These are phyloP conservation scores for Boletus barrowsii DNA, from an alignment of 768 basidiomycete species.

Conservation along the genomic window DNA sequence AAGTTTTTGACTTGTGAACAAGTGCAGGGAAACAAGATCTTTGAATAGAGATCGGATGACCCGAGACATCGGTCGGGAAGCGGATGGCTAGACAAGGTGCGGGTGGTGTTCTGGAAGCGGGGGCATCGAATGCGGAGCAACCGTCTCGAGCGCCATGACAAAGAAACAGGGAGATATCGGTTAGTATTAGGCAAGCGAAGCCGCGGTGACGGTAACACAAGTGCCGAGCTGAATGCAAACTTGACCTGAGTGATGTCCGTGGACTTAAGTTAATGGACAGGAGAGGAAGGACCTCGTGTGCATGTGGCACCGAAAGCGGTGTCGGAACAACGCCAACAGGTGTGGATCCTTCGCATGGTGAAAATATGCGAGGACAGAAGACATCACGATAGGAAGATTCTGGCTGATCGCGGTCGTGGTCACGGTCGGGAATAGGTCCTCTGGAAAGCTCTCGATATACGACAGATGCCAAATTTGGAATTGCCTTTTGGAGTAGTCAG, in stretches of 20 bases:
- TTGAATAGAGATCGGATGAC: slow-evolving; percentile 15
- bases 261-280: slow-evolving; percentile 38
- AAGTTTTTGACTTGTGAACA: slow-evolving; percentile 23
- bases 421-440: neutral
- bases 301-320: slow-evolving; percentile 33
- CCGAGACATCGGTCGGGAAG: slow-evolving; percentile 19
- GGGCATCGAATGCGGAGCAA: slow-evolving; percentile 24
- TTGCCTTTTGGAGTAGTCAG: slow-evolving; percentile 27
- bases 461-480: slow-evolving; percentile 15
- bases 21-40: slow-evolving; percentile 12
- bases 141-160: slow-evolving; percentile 26
- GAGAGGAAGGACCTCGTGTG: slow-evolving; percentile 35
- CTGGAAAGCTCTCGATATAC: slow-evolving; percentile 7
- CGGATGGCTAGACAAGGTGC: neutral
- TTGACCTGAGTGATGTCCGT: slow-evolving; percentile 35
- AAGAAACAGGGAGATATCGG: slow-evolving; percentile 34
- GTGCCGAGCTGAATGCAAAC: slow-evolving; percentile 33
- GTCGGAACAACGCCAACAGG: slow-evolving; percentile 24
- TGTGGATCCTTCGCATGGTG: slow-evolving; percentile 20
- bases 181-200: slow-evolving; percentile 34
- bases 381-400: slow-evolving; percentile 4
- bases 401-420: slow-evolving; percentile 14
- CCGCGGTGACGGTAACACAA: slow-evolving; percentile 36
- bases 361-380: slow-evolving; percentile 11
- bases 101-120: slow-evolving; percentile 21